Conservation (phyloP, 371 early-diverging fungal genomes). For the Umbelopsis sp. region DNA sequence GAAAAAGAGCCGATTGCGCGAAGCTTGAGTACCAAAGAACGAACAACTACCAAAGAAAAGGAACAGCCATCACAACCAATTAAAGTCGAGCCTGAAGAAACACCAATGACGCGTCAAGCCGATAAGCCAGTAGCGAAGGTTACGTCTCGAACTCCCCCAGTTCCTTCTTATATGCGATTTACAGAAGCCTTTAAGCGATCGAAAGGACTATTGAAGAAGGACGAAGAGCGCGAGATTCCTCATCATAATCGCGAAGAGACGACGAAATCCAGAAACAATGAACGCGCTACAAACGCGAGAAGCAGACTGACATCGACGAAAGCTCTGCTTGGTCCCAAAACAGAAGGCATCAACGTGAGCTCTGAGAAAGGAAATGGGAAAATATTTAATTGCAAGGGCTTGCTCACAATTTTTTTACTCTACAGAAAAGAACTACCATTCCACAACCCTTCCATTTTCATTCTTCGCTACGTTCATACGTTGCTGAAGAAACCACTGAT, state of each 20-base stretch:
- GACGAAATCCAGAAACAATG: background rate
- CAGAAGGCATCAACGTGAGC: constrained; percentile 5
- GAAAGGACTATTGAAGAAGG: background rate
- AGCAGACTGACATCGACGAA: background rate
- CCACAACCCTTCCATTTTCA: constrained; percentile 12
- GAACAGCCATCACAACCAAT: background rate
- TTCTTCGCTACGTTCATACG: background rate
- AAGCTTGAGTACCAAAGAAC: background rate
- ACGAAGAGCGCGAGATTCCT: background rate
- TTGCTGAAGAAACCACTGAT: constrained; percentile 21
- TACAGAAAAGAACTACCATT: background rate
- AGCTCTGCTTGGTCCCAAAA: constrained; percentile 4
- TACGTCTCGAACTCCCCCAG: background rate
- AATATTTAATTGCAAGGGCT: background rate
- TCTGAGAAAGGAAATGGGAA: constrained; percentile 1
- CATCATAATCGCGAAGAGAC: background rate
- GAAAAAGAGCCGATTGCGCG: background rate
- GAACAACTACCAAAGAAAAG: background rate
- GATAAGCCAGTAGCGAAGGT: background rate
- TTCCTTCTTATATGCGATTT: constrained; percentile 30
- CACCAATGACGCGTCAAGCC: background rate
- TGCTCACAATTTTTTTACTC: background rate
- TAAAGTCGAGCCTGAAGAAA: background rate
- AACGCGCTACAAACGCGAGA: background rate
- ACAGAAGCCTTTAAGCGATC: constrained; percentile 18